These are phyloP conservation scores for Monascus ruber DNA, from an alignment of 2,329 filamentous ascomycete species.

Conservation along the genomic window DNA sequence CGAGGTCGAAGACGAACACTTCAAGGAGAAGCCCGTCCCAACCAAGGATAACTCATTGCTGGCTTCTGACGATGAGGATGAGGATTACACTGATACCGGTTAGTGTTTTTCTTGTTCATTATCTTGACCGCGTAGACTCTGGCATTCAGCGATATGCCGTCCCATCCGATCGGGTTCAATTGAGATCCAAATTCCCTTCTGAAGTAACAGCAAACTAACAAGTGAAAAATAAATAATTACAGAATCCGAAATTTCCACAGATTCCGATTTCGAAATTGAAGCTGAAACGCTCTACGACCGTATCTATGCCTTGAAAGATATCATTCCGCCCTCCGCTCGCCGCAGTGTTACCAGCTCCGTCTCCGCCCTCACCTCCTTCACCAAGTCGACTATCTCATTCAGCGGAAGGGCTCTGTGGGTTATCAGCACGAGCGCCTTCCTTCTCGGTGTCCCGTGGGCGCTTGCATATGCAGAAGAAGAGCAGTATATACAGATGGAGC, in stretches of 20 bases:
- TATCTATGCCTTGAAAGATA: conserved; percentile 61
- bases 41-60: conserved; percentile 45
- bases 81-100: conserved; percentile 91
- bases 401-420: conserved; percentile 85
- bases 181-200: too few species aligned
- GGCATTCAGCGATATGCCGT: too few species aligned
- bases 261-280: conserved; percentile 53
- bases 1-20: conserved; percentile 94
- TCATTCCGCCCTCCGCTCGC: conserved; percentile 61
- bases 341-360: conserved; percentile 53
- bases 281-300: conserved; percentile 55
- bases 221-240: neutral
- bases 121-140: too few species aligned
- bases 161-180: too few species aligned
- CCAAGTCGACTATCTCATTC: conserved; percentile 44
- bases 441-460: conserved; percentile 87
- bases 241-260: conserved; percentile 79
- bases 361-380: conserved; percentile 33
- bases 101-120: conserved; percentile 21
- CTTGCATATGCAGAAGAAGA: conserved; percentile 92
- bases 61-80: conserved; percentile 50
- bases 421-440: conserved; percentile 74
- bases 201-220: neutral
- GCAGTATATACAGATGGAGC: conserved; percentile 94
- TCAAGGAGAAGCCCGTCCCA: conserved; percentile 58